These are phyloP conservation scores for Plasmopara viticola DNA, from an alignment of 352 stramenopile species.

Conservation along the genomic window DNA sequence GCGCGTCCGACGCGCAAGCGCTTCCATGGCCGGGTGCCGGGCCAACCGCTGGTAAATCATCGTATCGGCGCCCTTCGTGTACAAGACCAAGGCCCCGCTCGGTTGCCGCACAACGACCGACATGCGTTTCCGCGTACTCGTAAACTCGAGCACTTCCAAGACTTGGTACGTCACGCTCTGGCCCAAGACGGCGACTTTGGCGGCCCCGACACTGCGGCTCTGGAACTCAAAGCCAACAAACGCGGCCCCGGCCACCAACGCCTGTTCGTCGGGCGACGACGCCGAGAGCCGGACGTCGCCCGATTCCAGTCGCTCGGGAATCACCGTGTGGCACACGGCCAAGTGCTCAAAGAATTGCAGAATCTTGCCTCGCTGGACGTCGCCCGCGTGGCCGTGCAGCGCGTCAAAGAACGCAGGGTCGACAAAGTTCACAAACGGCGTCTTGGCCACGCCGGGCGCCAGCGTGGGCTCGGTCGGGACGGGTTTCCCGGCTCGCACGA, in stretches of 20 bases:
- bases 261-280: constrained; percentile 83
- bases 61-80: constrained; percentile 91
- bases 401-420: constrained; percentile 57
- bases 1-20: constrained; percentile 49
- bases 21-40: constrained; percentile 39
- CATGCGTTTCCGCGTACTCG: constrained; percentile 75
- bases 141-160: constrained; percentile 74
- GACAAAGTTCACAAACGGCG: constrained; percentile 78
- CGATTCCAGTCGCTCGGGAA: constrained; percentile 59
- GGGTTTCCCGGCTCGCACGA: constrained; percentile 52
- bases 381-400: constrained; percentile 41
- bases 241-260: constrained; percentile 64
- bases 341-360: constrained; percentile 81
- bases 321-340: constrained; percentile 79
- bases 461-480: constrained; percentile 58
- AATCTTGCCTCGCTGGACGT: constrained; percentile 44
- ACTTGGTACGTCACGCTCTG: constrained; percentile 49
- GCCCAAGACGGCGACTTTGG: constrained; percentile 42
- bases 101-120: constrained; percentile 58
- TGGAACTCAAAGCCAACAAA: constrained; percentile 72
- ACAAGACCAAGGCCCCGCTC: constrained; percentile 51
- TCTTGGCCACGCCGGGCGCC: constrained; percentile 39
- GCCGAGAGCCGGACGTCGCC: constrained; percentile 61
- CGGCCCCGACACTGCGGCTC: constrained; percentile 45
- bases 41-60: constrained; percentile 84